Evolutionary conservation across 179 eudicot species (phyloP).

Genomic region (Pouteria campechiana): DNA sequence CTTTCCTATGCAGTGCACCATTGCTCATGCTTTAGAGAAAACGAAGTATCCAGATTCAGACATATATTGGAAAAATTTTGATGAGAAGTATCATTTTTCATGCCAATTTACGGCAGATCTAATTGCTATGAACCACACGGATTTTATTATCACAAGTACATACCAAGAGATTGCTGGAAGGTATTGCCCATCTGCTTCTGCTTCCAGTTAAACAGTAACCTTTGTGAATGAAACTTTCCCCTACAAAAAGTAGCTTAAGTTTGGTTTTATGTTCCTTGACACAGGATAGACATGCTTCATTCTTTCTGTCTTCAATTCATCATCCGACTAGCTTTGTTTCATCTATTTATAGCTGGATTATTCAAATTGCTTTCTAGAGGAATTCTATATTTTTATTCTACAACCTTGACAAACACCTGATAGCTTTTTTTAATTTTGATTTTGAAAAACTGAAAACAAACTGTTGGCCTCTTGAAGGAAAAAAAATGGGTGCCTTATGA

Average conservation of each 20-base stretch:
- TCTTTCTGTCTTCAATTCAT: conserved; percentile 47
- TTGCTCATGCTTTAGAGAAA: conserved; percentile 92
- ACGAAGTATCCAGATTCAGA: conserved; percentile 88
- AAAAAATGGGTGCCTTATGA: too few species aligned
- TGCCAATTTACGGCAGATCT: conserved; percentile 88
- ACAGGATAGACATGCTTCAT: conserved; percentile 43
- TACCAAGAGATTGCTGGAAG: conserved; percentile 94
- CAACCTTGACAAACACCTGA: too few species aligned
- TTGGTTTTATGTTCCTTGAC: neutral
- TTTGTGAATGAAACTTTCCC: neutral
- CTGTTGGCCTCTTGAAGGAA: too few species aligned
- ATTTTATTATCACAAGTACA: conserved; percentile 90
- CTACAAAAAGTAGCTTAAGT: neutral
- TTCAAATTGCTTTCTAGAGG: too few species aligned
- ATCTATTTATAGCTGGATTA: too few species aligned
- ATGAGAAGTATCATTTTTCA: conserved; percentile 84
- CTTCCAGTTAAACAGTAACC: neutral
- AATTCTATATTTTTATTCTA: too few species aligned
- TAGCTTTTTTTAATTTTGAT: too few species aligned
- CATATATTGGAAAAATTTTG: conserved; percentile 64
- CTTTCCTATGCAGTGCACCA: conserved; percentile 48
- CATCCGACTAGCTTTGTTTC: conserved; percentile 40
- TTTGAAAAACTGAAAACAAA: too few species aligned
- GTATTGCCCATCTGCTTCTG: too few species aligned
- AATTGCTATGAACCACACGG: conserved; percentile 83